A percentile compares a stretch with the other conserved stretches of the same genome.
Conservation (phyloP, 2,329 filamentous ascomycete species). For the Exophiala alcalophila region DNA sequence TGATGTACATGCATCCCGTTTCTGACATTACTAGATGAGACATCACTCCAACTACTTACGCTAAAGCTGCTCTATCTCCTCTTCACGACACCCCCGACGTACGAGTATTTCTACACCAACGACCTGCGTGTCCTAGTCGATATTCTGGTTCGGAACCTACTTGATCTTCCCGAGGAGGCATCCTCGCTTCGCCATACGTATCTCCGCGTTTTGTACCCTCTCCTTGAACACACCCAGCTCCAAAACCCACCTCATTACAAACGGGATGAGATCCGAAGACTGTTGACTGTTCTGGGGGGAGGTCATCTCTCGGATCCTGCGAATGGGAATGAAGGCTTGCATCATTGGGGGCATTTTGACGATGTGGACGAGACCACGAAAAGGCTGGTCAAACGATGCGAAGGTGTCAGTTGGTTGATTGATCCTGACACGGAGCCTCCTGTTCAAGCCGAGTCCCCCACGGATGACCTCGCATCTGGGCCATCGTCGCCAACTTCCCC, state of each 20-base stretch:
- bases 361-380: slow-evolving; percentile 51
- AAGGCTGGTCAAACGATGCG: slow-evolving; percentile 46
- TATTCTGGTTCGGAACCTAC: slow-evolving; percentile 93
- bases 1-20: not conserved
- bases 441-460: slow-evolving; percentile 28
- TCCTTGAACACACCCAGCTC: slow-evolving; percentile 88
- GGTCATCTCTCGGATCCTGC: slow-evolving; percentile 63
- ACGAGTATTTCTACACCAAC: slow-evolving; percentile 99
- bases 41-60: slow-evolving; percentile 90
- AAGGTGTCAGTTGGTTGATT: slow-evolving; percentile 46
- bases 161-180: slow-evolving; percentile 85
- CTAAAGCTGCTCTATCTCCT: slow-evolving; percentile 92
- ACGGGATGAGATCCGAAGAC: slow-evolving; percentile 72
- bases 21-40: slow-evolving; percentile 58
- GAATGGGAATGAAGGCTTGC: slow-evolving; percentile 31
- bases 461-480: slow-evolving; percentile 21
- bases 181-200: slow-evolving; percentile 81
- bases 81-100: slow-evolving; percentile 86
- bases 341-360: slow-evolving; percentile 49
- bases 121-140: slow-evolving; percentile 91
- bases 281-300: slow-evolving; percentile 69
- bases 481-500: slow-evolving; percentile 26
- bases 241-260: slow-evolving; percentile 88
- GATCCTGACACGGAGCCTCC: slow-evolving; percentile 36
- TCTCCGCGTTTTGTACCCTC: slow-evolving; percentile 82